Evolutionary conservation across 768 basidiomycete species (phyloP).

Genomic region (Cyclocybe cylindracea): DNA sequence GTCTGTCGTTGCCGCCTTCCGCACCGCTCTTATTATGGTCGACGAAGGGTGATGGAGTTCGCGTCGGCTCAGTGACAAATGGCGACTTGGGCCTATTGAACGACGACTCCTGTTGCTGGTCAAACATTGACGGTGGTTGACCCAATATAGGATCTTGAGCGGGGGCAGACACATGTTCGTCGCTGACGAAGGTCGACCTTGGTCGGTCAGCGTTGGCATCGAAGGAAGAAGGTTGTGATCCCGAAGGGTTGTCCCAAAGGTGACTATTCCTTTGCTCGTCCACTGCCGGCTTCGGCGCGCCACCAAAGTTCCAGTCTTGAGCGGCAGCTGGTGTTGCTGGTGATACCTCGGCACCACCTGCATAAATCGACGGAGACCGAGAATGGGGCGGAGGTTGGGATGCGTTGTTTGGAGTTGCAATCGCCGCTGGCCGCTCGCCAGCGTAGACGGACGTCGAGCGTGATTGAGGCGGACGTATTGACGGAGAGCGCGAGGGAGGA

Average conservation of each 20-base stretch:
- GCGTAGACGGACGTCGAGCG: conserved; percentile 9
- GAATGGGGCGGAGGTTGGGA: conserved; percentile 17
- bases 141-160: neutral
- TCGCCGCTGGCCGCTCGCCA: neutral
- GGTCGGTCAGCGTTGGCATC: conserved; percentile 7
- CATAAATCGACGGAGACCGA: conserved; percentile 15
- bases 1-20: conserved; percentile 17
- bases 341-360: conserved; percentile 1
- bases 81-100: conserved; percentile 18
- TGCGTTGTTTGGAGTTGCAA: neutral
- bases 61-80: conserved; percentile 9
- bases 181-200: conserved; percentile 8
- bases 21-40: conserved; percentile 21
- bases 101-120: conserved; percentile 11
- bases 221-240: conserved; percentile 5
- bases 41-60: conserved; percentile 22
- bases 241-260: conserved; percentile 15
- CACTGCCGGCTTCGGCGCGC: conserved; percentile 15
- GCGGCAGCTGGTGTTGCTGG: conserved; percentile 7
- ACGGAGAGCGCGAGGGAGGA: conserved; percentile 17
- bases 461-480: conserved; percentile 12
- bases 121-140: conserved; percentile 9
- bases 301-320: conserved; percentile 9
- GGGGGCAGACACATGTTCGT: conserved; percentile 14
- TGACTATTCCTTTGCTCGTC: conserved; percentile 22